Base-by-base conservation (phyloP, 306 rosid genomes). In the Cicer arietinum region DNA sequence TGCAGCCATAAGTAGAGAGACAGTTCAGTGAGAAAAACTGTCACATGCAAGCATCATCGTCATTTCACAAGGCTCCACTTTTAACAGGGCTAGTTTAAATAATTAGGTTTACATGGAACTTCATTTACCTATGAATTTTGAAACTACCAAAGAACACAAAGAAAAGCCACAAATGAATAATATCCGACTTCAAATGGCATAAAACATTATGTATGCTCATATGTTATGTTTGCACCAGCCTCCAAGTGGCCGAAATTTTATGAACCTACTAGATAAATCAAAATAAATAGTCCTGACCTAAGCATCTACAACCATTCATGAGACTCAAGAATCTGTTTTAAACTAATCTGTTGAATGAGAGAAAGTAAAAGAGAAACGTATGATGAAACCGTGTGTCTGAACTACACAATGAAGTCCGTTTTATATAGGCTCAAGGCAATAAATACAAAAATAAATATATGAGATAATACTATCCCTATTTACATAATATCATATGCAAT, bases 301-400 rank as follows among this genome's bases (percentile, higher is more conserved):
- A 69, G 17, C 43, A 18, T 63, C 58, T 20, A 14, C 22, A 75
- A 63, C 52, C 22, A 74, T 48, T 16, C 63, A 63, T 62, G 50
- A 45, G 54, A 66, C 53, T 53, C 54, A 66, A 18, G 6, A 66
- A 12, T 45, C 8, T 66, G 35, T 44, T 66, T 79, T 73, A 41
- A 9, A 60, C 69, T 41, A 35, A n/a, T n/a, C 6, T 30, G 37
- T 30, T 30, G 37, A 30, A 30, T 0, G 5, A 30, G 37, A 30
- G 35, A 25, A 25, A 25, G 3, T 25, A 3, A 25, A 25, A 25
- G 35, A 3, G 37, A 30, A 3, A 30, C 37, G 0, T 30, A 30
- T 30, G 37, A 30, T 30, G 5, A 30, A 30, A 30, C 37, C 6
- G 37, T 30, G 35, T 30, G 6, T 30, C 37, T 3, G 1, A 30